A percentile compares a stretch with the other conserved stretches of the same genome.
Conservation (phyloP, 768 basidiomycete genomes). For the Boletus bicolor region DNA sequence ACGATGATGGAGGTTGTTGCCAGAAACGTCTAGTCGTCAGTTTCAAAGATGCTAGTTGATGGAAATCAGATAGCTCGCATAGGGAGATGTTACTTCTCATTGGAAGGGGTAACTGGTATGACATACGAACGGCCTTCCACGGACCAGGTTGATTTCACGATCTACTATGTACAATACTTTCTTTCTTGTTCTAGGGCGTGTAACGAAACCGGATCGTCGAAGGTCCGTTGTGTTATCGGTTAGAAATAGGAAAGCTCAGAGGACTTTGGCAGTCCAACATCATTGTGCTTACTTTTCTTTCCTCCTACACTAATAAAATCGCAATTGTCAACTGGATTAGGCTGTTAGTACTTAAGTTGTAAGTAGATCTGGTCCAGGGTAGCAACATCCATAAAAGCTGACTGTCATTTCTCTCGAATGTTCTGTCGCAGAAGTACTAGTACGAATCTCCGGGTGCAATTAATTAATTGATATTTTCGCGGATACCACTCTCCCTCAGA, state of each 20-base stretch:
- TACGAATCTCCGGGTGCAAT: too few species aligned
- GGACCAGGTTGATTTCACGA: background rate
- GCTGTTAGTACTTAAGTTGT: too few species aligned
- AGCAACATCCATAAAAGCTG: too few species aligned
- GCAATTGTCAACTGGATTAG: too few species aligned
- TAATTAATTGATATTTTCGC: too few species aligned
- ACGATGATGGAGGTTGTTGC: background rate
- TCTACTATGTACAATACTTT: slow-evolving; percentile 6
- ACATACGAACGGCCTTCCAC: background rate
- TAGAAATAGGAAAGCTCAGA: background rate
- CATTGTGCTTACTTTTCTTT: too few species aligned
- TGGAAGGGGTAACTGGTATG: slow-evolving; percentile 3
- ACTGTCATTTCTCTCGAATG: too few species aligned
- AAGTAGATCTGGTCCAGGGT: too few species aligned
- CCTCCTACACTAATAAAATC: too few species aligned
- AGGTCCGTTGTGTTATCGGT: background rate
- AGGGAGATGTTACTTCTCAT: slow-evolving; percentile 1
- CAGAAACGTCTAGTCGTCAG: slow-evolving; percentile 16
- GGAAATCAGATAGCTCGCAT: background rate
- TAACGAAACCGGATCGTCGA: background rate
- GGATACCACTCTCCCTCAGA: too few species aligned
- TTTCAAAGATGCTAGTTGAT: background rate
- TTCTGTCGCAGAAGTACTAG: too few species aligned
- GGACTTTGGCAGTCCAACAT: background rate
- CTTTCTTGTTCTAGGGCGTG: slow-evolving; percentile 14